A percentile compares a stretch with the other conserved stretches of the same genome.
These are phyloP conservation scores for Symmetrospora coprosmae DNA, from an alignment of 768 basidiomycete genomes.

Conservation along the genomic window DNA sequence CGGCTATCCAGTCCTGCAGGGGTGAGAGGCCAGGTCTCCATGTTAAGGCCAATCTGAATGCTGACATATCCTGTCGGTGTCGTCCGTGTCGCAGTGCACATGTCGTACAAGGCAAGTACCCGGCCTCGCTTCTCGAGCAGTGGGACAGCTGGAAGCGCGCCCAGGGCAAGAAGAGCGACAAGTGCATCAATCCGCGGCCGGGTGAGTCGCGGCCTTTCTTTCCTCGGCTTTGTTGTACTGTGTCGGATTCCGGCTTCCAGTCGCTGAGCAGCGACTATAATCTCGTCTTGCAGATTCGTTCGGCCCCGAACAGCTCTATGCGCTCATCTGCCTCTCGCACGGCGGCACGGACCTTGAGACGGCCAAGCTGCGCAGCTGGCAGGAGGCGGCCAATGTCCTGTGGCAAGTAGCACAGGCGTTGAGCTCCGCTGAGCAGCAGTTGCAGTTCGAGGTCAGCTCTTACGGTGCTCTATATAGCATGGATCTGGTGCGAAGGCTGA, in stretches of 20 bases:
- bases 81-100: constrained; percentile 50
- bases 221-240: neutral
- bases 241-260: constrained; percentile 7
- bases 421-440: constrained; percentile 60
- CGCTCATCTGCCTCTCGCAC: constrained; percentile 76
- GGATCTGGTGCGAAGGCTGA: too few species aligned
- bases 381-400: constrained; percentile 72
- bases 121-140: constrained; percentile 55
- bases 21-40: constrained; percentile 33
- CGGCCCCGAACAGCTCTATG: constrained; percentile 62
- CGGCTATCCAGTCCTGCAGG: constrained; percentile 57
- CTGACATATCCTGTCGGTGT: neutral
- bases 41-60: neutral
- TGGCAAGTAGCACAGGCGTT: constrained; percentile 75
- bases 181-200: constrained; percentile 60
- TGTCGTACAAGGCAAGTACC: constrained; percentile 74
- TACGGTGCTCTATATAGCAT: neutral
- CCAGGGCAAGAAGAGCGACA: constrained; percentile 63
- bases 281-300: constrained; percentile 55
- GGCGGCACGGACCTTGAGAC: constrained; percentile 82
- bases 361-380: constrained; percentile 62
- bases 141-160: constrained; percentile 72
- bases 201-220: constrained; percentile 43
- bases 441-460: constrained; percentile 66
- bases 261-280: neutral